These are phyloP conservation scores for Pinus taeda DNA, from an alignment of 75 land plant genomes.

Conservation along the genomic window DNA sequence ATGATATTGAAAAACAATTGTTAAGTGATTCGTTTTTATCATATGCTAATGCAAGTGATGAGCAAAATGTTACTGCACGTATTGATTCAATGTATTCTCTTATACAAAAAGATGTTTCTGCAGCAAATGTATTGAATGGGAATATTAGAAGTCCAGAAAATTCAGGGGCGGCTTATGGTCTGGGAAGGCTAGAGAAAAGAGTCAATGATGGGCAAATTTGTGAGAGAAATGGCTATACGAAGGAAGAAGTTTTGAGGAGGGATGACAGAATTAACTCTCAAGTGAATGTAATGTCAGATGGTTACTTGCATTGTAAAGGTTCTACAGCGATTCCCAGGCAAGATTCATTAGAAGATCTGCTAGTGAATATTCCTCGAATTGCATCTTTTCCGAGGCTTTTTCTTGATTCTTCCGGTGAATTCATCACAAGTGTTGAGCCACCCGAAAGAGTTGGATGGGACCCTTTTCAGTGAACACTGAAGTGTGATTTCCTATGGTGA, in stretches of 20 bases:
- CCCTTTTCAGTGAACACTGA: background rate
- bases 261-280: background rate
- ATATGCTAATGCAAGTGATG: slow-evolving; percentile 11
- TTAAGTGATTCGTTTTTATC: slow-evolving; percentile 19
- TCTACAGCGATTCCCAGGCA: slow-evolving; percentile 35
- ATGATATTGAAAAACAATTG: slow-evolving; percentile 33
- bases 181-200: background rate
- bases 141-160: background rate
- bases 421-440: slow-evolving; percentile 10
- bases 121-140: background rate
- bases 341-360: slow-evolving; percentile 54
- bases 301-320: background rate
- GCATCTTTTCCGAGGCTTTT: slow-evolving; percentile 64
- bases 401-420: slow-evolving; percentile 41
- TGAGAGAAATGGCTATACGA: background rate
- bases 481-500: slow-evolving; percentile 8
- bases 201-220: background rate
- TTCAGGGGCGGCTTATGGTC: background rate
- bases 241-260: background rate
- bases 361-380: slow-evolving; percentile 59
- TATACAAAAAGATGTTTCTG: slow-evolving; percentile 12
- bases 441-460: background rate
- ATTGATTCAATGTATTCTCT: slow-evolving; percentile 16
- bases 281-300: background rate
- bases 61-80: slow-evolving; percentile 7